A percentile compares a stretch with the other conserved stretches of the same genome.
Conservation (phyloP, 768 basidiomycete species). For the Cystofilobasidium ferigula region DNA sequence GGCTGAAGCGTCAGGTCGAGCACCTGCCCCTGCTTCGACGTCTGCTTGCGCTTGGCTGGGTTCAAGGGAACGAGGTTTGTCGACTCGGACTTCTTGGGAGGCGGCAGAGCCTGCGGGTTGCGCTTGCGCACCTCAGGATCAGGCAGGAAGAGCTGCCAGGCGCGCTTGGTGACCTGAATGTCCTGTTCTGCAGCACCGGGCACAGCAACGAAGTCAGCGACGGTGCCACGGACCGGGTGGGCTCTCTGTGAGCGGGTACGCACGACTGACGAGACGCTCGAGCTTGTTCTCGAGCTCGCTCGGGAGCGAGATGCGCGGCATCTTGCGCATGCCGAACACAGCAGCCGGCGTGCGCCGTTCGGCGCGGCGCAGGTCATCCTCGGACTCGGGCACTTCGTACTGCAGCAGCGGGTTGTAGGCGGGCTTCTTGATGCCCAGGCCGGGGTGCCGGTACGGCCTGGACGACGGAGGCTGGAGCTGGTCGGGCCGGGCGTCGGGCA, state of each 20-base stretch:
- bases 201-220: no score
- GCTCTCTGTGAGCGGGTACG: no score
- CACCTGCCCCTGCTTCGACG: not conserved
- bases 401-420: not conserved
- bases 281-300: slow-evolving; percentile 26
- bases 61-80: slow-evolving; percentile 1
- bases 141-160: slow-evolving; percentile 19
- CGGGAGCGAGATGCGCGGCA: slow-evolving; percentile 20
- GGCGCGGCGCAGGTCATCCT: not conserved
- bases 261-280: slow-evolving; percentile 18
- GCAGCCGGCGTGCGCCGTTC: slow-evolving; percentile 22
- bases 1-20: slow-evolving; percentile 23
- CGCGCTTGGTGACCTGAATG: not conserved
- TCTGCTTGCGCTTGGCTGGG: slow-evolving; percentile 9
- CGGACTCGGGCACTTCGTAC: slow-evolving; percentile 5
- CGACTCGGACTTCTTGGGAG: not conserved
- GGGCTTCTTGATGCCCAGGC: no score
- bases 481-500: no score
- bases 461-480: not conserved
- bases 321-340: slow-evolving; percentile 15
- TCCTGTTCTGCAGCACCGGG: slow-evolving; percentile 18
- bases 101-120: not conserved
- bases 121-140: not conserved
- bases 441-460: not conserved
- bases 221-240: no score